Evolutionary conservation across 2,329 filamentous ascomycete genomes (phyloP), one percentile per base, ranked within the genome.

Genomic region (Lomentospora prolificans): DNA sequence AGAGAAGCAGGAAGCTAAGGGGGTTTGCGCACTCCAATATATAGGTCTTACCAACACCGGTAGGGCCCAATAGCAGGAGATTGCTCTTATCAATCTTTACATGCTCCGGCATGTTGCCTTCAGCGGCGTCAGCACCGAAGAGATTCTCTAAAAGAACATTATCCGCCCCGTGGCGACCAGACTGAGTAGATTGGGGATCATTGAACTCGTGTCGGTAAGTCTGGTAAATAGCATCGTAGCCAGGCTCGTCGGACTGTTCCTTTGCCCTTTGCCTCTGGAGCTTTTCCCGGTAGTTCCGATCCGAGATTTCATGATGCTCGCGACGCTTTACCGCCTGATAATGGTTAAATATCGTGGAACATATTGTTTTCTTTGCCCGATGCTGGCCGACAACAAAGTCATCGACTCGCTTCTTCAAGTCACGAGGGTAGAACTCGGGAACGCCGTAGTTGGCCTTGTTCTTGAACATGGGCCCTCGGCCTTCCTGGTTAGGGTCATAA

Each of bases 361-460:
- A 94, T 60, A 97, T 84, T 12, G 91, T 89, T 70, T 95, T 95
- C 77, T 99, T 94, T 14, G 94, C 90, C 58, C 90, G 84, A 61
- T 96, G 90, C 70, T 99, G 94, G 41, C 92, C 94, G 3, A 99
- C 92, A 1, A 99, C 92, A 67, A 95, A 99, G 66, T 94, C 88
- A 67, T 99, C 94, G 30, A 97, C 83, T 64, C 94, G 87, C 65
- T 89, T 84, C 75, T 97, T 96, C 63, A 99, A 77, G 62, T 83
- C 78, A 57, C 79, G 75, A 2, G 82, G 82, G 55, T 85, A 86
- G 66, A 85, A 82, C 53, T 79, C 75, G 2, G 82, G 80, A 14
- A 84, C 80, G 55, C 81, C 82, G 60, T 81, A 79, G 55, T 69
- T 77, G 56, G 72, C 64, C 66, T 80, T 81, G 58, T 69, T 75